phyloP scores from a whole-genome alignment of 78 protist species.

The Planoprotostelium fungivorum region DNA sequence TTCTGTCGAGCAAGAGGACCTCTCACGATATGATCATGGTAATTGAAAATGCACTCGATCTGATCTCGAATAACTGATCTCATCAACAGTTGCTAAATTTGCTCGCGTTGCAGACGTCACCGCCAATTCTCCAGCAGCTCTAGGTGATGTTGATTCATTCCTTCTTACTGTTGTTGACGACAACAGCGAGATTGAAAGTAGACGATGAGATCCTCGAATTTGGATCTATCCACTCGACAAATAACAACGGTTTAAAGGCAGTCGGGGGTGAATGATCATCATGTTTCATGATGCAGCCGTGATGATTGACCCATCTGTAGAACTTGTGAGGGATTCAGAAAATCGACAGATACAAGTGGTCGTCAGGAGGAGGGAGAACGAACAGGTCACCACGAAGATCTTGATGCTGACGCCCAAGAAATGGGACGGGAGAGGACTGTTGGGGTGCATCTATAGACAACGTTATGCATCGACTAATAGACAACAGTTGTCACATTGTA shows the following conservation, averaged over 20 bases:
- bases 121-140: background rate
- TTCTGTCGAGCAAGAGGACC: background rate
- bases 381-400: background rate
- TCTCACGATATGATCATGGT: background rate
- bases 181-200: background rate
- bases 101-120: background rate
- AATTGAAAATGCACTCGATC: too few species aligned
- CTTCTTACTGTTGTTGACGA: background rate
- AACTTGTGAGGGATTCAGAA: background rate
- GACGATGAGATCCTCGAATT: background rate
- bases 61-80: background rate
- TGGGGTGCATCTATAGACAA: background rate
- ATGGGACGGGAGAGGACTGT: background rate
- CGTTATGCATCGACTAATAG: too few species aligned
- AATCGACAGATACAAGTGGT: background rate
- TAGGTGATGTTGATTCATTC: background rate
- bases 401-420: background rate
- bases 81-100: background rate
- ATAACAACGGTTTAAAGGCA: background rate
- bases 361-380: background rate
- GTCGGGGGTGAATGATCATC: background rate
- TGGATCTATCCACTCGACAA: background rate
- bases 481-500: background rate
- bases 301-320: background rate
- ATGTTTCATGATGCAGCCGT: background rate